Percentiles rank a stretch among this genome's conserved stretches.
Evolutionary conservation across 2,329 filamentous ascomycete genomes (phyloP).

Genomic region (Alternaria arbusti): DNA sequence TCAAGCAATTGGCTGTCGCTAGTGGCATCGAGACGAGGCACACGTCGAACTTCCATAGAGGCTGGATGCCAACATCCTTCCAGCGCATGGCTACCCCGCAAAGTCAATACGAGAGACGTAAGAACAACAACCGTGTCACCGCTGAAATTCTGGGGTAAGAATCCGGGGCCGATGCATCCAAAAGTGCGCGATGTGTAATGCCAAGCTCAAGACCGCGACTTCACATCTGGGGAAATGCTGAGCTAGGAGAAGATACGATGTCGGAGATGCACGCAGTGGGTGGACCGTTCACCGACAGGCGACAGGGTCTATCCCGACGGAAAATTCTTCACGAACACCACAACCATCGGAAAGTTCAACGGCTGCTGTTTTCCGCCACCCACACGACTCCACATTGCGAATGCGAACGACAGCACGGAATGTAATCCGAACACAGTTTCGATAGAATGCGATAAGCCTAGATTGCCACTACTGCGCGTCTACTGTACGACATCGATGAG

Average conservation of each 20-base stretch:
- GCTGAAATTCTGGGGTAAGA: constrained; percentile 9
- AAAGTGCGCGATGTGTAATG: constrained; percentile 14
- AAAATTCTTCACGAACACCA: background rate
- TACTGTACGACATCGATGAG: background rate
- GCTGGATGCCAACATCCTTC: background rate
- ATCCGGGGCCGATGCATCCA: constrained; percentile 1
- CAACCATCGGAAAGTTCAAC: background rate
- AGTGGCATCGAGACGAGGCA: constrained; percentile 1
- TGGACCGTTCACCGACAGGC: background rate
- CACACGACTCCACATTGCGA: background rate
- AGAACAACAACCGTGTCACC: background rate
- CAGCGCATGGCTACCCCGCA: constrained; percentile 5
- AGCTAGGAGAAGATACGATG: background rate
- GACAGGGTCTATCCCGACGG: constrained; percentile 5
- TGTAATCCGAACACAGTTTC: background rate
- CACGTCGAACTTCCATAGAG: background rate
- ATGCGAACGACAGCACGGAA: background rate
- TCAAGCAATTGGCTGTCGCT: background rate
- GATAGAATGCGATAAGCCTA: background rate
- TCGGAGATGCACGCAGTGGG: background rate
- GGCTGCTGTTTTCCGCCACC: background rate
- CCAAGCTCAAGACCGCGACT: constrained; percentile 4
- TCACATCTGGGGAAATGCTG: background rate
- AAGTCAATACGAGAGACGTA: background rate
- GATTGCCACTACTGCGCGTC: background rate